Evolutionary conservation across 495 filamentous ascomycete species (phyloP).

Genomic region (Penicillium angulare): DNA sequence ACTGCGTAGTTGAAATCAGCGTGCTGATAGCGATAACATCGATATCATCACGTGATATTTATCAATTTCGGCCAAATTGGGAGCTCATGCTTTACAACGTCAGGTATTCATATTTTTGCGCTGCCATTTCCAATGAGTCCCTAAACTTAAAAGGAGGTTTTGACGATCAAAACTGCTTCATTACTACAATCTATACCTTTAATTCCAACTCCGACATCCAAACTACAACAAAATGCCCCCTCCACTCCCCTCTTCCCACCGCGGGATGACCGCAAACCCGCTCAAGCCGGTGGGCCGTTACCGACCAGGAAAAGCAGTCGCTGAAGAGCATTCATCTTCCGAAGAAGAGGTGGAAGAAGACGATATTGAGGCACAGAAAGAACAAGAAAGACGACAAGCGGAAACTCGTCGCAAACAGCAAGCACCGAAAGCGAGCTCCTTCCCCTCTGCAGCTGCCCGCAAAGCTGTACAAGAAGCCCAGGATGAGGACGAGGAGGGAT

Average conservation of each 20-base stretch:
- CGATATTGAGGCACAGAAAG: constrained; percentile 45
- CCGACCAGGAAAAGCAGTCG: constrained; percentile 78
- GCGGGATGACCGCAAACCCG: constrained; percentile 95
- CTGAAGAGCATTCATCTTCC: constrained; percentile 62
- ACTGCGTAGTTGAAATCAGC: not conserved
- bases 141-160: not conserved
- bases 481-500: constrained; percentile 67
- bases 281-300: constrained; percentile 72
- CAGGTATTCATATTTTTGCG: constrained; percentile 11
- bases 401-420: constrained; percentile 32
- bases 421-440: constrained; percentile 66
- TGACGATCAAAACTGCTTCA: not conserved
- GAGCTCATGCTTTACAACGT: constrained; percentile 3
- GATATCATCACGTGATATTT: constrained; percentile 13
- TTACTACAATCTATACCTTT: not conserved
- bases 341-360: constrained; percentile 59
- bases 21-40: not conserved
- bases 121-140: not conserved
- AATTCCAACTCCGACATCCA: not conserved
- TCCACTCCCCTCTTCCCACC: constrained; percentile 48
- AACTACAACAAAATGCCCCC: constrained; percentile 61
- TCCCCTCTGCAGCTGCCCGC: constrained; percentile 40
- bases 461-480: constrained; percentile 24
- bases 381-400: constrained; percentile 32
- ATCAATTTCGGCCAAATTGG: constrained; percentile 3